Evolutionary conservation across 2,329 filamentous ascomycete species (phyloP).

Genomic region (Penicillium oxalicum): DNA sequence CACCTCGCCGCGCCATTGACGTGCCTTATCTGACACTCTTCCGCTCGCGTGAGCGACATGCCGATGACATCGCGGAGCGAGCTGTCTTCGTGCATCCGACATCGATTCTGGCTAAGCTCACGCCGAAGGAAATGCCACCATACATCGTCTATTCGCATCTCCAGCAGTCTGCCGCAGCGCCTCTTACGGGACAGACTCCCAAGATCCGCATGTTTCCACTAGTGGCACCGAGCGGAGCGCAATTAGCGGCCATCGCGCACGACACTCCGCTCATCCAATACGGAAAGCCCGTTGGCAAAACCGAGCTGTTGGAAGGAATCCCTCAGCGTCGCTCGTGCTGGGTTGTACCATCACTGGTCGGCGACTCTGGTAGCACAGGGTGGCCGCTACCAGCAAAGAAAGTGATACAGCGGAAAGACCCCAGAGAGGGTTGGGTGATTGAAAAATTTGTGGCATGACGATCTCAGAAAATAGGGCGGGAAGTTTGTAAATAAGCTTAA

Average conservation of each 20-base stretch:
- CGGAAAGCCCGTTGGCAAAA: conserved; percentile 87
- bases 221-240: conserved; percentile 67
- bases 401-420: conserved; percentile 70
- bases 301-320: conserved; percentile 46
- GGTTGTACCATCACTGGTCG: conserved; percentile 73
- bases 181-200: conserved; percentile 52
- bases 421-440: conserved; percentile 68
- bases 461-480: not conserved
- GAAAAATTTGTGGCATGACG: conserved; percentile 45
- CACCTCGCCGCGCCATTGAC: conserved; percentile 79
- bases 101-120: conserved; percentile 68
- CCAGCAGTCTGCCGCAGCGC: conserved; percentile 57
- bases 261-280: conserved; percentile 78
- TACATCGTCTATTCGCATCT: conserved; percentile 86
- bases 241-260: conserved; percentile 72
- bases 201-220: conserved; percentile 86
- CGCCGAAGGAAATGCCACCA: conserved; percentile 68
- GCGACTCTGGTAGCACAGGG: conserved; percentile 60
- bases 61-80: conserved; percentile 49
- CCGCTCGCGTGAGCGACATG: conserved; percentile 50
- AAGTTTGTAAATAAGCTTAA: conserved; percentile 18
- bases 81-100: conserved; percentile 84
- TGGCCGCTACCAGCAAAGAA: conserved; percentile 85
- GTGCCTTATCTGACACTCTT: conserved; percentile 86
- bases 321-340: conserved; percentile 65